A percentile compares a stretch with the other conserved stretches of the same genome.
Conservation (phyloP, 176 grass and related monocot species). For the Zea mays region Zm-B73-REFERENCE-NAM-5.0 NC_050101.1:158636501-158637000, state of each 20-base stretch:
- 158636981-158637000: not conserved
- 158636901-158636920: not conserved
- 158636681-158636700: no score
- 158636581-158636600: no score
- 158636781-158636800: not conserved
- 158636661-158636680: no score
- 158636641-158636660: no score
- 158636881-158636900: not conserved
- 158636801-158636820: conserved; percentile 7
- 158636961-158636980: conserved; percentile 2
- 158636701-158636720: no score
- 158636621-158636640: no score
- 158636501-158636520: no score
- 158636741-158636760: not conserved
- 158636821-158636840: not conserved
- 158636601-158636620: no score
- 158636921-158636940: conserved; percentile 19
- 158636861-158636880: not conserved
- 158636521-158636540: no score
- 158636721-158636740: not conserved
- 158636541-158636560: no score
- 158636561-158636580: no score
- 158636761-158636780: conserved; percentile 32
- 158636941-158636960: conserved; percentile 31
- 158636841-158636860: not conserved